phyloP scores from a whole-genome alignment of 257 asterid species.

The Penstemon davidsonii region DNA sequence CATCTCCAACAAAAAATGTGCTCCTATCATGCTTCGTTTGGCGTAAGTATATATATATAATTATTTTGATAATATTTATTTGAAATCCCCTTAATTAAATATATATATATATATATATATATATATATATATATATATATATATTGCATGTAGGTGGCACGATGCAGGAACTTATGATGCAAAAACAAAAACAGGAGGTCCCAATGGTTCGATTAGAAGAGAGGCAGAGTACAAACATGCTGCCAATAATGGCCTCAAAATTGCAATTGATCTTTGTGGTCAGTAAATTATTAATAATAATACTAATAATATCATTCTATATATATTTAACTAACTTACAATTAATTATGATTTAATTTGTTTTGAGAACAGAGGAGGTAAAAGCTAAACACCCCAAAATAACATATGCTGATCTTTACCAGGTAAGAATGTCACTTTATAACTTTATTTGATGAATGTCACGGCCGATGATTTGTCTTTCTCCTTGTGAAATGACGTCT shows the following conservation, averaged over 20 bases:
- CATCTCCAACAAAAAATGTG: slow-evolving; percentile 63
- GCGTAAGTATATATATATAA: slow-evolving; percentile 45
- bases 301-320: no score
- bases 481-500: no score
- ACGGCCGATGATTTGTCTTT: no score
- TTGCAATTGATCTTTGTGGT: slow-evolving; percentile 82
- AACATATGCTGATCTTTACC: slow-evolving; percentile 88
- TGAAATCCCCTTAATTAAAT: no score
- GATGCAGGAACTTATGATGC: slow-evolving; percentile 94
- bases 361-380: slow-evolving; percentile 58
- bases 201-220: slow-evolving; percentile 84
- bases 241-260: slow-evolving; percentile 68
- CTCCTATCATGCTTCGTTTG: slow-evolving; percentile 87
- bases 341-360: slow-evolving; percentile 22
- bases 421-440: slow-evolving; percentile 42
- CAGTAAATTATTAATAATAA: slow-evolving; percentile 11
- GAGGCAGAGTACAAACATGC: slow-evolving; percentile 52
- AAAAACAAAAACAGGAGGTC: slow-evolving; percentile 77
- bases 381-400: slow-evolving; percentile 72
- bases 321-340: not conserved
- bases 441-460: not conserved
- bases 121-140: not conserved
- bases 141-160: slow-evolving; percentile 68
- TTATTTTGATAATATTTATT: no score
- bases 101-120: not conserved